These are phyloP conservation scores for Neoarthrinium moseri DNA, from an alignment of 2,329 filamentous ascomycete genomes.

Conservation along the genomic window DNA sequence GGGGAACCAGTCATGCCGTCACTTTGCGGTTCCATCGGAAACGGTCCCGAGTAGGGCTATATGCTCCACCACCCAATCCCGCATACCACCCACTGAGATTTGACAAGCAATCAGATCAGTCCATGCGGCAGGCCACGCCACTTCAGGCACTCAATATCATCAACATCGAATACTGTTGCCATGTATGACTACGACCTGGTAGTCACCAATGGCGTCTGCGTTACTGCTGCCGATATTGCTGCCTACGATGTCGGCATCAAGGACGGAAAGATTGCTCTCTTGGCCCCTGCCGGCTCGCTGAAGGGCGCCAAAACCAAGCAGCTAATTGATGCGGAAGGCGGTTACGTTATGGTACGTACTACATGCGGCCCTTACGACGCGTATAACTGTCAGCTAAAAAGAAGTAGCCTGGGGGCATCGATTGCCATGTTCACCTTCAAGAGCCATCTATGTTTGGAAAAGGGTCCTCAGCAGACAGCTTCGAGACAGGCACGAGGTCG, in stretches of 20 bases:
- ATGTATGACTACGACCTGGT: slow-evolving; percentile 35
- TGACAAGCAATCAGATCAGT: too few relatives aligned
- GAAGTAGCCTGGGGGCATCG: slow-evolving; percentile 35
- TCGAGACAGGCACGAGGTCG: slow-evolving; percentile 45
- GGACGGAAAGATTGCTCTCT: slow-evolving; percentile 38
- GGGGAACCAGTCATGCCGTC: too few relatives aligned
- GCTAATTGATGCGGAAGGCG: slow-evolving; percentile 40
- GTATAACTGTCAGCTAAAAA: neutral
- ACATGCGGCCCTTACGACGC: neutral
- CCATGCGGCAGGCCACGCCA: too few relatives aligned
- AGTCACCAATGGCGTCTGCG: slow-evolving; percentile 41
- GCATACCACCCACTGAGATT: too few relatives aligned
- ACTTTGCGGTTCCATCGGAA: too few relatives aligned
- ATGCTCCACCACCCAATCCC: too few relatives aligned
- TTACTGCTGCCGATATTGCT: slow-evolving; percentile 40
- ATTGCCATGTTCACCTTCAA: slow-evolving; percentile 38
- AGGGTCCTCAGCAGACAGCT: slow-evolving; percentile 31
- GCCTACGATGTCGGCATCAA: slow-evolving; percentile 40
- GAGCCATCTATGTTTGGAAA: slow-evolving; percentile 34
- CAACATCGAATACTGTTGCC: neutral
- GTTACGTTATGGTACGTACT: slow-evolving; percentile 35
- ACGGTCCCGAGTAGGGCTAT: too few relatives aligned
- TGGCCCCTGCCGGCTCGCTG: slow-evolving; percentile 36
- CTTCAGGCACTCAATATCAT: too few relatives aligned
- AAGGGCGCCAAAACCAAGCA: slow-evolving; percentile 22